Evolutionary conservation across 306 rosid species (phyloP).

Genomic region (Crataegus laevigata): DNA sequence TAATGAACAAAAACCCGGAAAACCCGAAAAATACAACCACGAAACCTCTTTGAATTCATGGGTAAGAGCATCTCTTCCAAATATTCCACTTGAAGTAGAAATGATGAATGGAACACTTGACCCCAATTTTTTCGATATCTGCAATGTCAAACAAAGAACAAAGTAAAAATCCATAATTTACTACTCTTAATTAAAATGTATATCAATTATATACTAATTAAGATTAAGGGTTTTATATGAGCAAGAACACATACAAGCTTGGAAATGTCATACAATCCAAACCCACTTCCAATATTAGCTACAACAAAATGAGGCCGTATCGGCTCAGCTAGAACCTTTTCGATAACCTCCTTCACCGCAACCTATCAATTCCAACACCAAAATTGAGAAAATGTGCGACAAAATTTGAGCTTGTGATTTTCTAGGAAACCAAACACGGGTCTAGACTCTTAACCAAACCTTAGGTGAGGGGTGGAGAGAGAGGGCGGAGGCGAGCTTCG

Average conservation of each 20-base stretch:
- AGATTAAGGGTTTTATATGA: too few relatives aligned
- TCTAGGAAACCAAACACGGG: not conserved
- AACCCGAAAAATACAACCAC: not conserved
- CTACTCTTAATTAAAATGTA: not conserved
- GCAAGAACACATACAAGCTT: conserved; percentile 35
- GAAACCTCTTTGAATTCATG: conserved; percentile 62
- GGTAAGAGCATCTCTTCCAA: conserved; percentile 54
- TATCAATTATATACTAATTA: not conserved
- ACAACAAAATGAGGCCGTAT: conserved; percentile 65
- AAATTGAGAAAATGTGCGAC: not conserved
- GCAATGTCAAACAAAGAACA: not conserved
- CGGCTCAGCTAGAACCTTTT: conserved; percentile 59
- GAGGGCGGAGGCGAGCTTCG: conserved; percentile 61
- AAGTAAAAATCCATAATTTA: not conserved
- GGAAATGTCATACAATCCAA: conserved; percentile 16
- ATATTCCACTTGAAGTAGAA: conserved; percentile 43
- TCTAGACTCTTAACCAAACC: not conserved
- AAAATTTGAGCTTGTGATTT: not conserved
- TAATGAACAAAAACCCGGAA: not conserved
- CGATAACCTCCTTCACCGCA: conserved; percentile 53
- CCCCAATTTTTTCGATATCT: conserved; percentile 46
- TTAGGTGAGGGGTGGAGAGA: conserved; percentile 49
- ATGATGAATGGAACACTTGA: conserved; percentile 39
- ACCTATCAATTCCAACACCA: conserved; percentile 26
- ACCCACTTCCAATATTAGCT: conserved; percentile 50